Base-by-base conservation (phyloP, 805 yeast genomes). In the Saturnispora saitoi region DNA sequence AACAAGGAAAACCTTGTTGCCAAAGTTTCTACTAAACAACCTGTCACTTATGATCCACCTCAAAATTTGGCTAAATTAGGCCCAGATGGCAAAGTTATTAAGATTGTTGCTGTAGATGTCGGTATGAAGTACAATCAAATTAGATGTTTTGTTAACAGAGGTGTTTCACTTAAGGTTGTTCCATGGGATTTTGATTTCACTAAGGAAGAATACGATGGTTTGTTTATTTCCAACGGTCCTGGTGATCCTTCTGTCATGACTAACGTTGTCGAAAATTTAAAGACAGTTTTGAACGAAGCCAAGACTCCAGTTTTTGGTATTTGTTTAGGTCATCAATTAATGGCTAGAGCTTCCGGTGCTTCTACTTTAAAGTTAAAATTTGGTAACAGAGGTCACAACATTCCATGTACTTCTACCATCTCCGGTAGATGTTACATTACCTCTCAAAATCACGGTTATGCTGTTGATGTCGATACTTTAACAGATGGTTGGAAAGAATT, bases 301-400 rank as follows among this genome's bases (percentile, higher is more conserved):
- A 81, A 79, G 67, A 82, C 93, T 40, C 99, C 99, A 48, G 76
- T 93, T 49, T 93, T 93, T 61, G 99, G 99, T 78, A 93, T 93
- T 65, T 93, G 99, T 79, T 75, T 93, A 57, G 99, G 99, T 68
- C 99, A 93, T 71, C 99, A 93, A 75, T 78, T 93, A 63, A 70
- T 93, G 65, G 96, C 98, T 29, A 77, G 95, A 70, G 96, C 99
- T 43, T 72, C 93, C 47, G 99, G 99, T 63, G 98, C 98, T 51
- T 75, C 86, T 30, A 93, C 99, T 42, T 58, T 80, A 59, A 93
- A 93, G 71, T 72, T 93, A 72, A 90, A 90, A 71, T 93, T 88
- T 61, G 99, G 99, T 81, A 93, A 93, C 77, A 89, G 99, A 77
- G 99, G 97, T 62, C 99, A 93, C 71, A 93, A 93, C 70, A 93